Conservation (phyloP, 129 eudicot genomes). For the Tanacetum coccineum region DNA sequence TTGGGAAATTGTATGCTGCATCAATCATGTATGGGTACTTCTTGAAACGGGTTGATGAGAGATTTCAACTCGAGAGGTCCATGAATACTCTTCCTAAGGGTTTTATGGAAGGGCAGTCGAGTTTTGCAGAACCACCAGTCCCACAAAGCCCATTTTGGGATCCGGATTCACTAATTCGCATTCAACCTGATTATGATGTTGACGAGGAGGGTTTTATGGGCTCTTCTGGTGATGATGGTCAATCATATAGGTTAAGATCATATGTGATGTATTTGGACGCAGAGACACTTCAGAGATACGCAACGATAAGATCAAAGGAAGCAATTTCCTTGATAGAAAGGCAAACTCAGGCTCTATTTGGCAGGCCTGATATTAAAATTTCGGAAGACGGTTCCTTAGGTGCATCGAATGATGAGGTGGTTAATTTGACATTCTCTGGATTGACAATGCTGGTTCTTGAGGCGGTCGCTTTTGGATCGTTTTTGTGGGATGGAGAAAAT, state of each 20-base stretch:
- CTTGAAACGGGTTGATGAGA: constrained; percentile 76
- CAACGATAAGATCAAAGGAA: constrained; percentile 84
- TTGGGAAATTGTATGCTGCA: constrained; percentile 92
- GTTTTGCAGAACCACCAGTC: constrained; percentile 42
- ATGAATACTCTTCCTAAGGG: constrained; percentile 91
- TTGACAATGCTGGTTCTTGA: constrained; percentile 82
- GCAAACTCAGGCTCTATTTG: constrained; percentile 93
- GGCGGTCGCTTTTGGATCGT: constrained; percentile 95
- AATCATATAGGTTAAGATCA: constrained; percentile 60
- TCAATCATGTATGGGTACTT: constrained; percentile 95
- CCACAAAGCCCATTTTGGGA: constrained; percentile 79
- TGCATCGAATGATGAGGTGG: constrained; percentile 56
- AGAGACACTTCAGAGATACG: constrained; percentile 86
- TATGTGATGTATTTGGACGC: constrained; percentile 92
- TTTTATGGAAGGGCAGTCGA: constrained; percentile 35
- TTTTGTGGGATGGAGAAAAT: constrained; percentile 88
- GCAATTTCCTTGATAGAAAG: constrained; percentile 80
- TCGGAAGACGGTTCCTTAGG: constrained; percentile 67
- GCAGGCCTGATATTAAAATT: constrained; percentile 73
- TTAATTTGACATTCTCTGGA: constrained; percentile 57
- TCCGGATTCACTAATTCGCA: constrained; percentile 69
- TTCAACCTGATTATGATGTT: constrained; percentile 56
- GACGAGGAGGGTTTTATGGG: constrained; percentile 41
- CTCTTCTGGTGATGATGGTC: constrained; percentile 38
- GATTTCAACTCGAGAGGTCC: constrained; percentile 78